A percentile compares a stretch with the other conserved stretches of the same genome.
Evolutionary conservation across 768 basidiomycete genomes (phyloP).

Genomic region (Dioszegia hungarica): DNA sequence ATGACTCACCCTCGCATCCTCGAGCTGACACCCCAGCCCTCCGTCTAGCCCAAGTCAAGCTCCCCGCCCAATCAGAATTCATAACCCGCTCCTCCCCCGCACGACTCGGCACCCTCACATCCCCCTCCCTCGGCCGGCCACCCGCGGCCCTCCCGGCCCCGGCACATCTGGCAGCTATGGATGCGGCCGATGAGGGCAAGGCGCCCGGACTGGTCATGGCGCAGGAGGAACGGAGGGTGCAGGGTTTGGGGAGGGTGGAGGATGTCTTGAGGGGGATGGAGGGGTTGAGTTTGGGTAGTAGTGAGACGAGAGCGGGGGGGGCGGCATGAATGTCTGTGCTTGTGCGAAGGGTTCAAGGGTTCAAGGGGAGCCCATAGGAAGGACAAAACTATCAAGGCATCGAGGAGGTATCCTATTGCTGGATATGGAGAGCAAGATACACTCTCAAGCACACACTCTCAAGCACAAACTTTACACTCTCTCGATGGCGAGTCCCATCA

Average conservation of each 20-base stretch:
- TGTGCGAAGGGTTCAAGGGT: too few relatives aligned
- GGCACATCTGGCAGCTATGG: conserved; percentile 20
- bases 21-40: conserved; percentile 59
- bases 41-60: conserved; percentile 76
- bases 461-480: too few relatives aligned
- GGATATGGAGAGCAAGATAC: too few relatives aligned
- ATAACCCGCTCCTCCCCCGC: conserved; percentile 65
- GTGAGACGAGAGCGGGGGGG: too few relatives aligned
- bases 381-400: too few relatives aligned
- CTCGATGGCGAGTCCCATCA: too few relatives aligned
- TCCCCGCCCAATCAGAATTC: conserved; percentile 85
- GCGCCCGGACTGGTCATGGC: conserved; percentile 19
- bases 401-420: too few relatives aligned
- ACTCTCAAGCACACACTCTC: too few relatives aligned
- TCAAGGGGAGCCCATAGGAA: too few relatives aligned
- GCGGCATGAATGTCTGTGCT: too few relatives aligned
- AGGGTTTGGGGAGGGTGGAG: conserved; percentile 10
- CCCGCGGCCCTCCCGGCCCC: conserved; percentile 24
- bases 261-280: conserved; percentile 3
- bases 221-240: conserved; percentile 16
- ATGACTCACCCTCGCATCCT: background rate
- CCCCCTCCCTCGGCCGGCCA: conserved; percentile 14
- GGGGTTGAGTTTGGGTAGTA: background rate
- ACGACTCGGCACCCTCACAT: conserved; percentile 50
- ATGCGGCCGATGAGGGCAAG: conserved; percentile 23